Evolutionary conservation across 2,329 filamentous ascomycete species (phyloP).

Genomic region (Dactylonectria macrodidyma): DNA sequence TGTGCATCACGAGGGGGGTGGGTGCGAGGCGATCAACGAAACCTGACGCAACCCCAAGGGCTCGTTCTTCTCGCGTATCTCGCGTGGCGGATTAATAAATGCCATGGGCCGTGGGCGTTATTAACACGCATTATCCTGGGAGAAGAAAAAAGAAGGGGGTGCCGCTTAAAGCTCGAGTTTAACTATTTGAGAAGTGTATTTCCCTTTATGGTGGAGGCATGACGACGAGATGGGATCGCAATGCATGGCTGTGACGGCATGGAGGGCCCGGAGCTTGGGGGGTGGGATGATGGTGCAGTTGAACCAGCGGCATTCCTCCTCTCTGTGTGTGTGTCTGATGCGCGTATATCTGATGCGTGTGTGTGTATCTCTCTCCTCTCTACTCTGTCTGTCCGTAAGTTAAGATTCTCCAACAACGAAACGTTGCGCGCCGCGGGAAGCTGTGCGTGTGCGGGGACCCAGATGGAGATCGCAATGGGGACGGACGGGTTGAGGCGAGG

Average conservation of each 20-base stretch:
- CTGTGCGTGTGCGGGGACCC: constrained; percentile 39
- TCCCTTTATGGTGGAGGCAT: constrained; percentile 26
- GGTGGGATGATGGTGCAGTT: constrained; percentile 24
- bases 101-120: constrained; percentile 12
- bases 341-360: not conserved
- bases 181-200: constrained; percentile 27
- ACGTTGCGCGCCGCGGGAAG: constrained; percentile 39
- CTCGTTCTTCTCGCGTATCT: constrained; percentile 47
- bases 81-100: constrained; percentile 36
- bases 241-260: constrained; percentile 40
- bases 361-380: too few relatives aligned
- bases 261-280: constrained; percentile 1
- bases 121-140: constrained; percentile 20
- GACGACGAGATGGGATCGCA: constrained; percentile 34
- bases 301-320: constrained; percentile 19
- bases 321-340: not conserved
- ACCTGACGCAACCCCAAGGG: constrained; percentile 14
- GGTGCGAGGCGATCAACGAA: constrained; percentile 22
- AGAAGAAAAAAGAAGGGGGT: not conserved
- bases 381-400: not conserved
- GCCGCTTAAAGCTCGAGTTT: constrained; percentile 11
- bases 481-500: constrained; percentile 18
- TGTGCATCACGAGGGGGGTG: constrained; percentile 42
- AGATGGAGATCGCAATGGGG: constrained; percentile 8
- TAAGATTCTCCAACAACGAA: constrained; percentile 31